Evolutionary conservation across 331 rosid genomes (phyloP).

Genomic region (Cydonia oblonga): DNA sequence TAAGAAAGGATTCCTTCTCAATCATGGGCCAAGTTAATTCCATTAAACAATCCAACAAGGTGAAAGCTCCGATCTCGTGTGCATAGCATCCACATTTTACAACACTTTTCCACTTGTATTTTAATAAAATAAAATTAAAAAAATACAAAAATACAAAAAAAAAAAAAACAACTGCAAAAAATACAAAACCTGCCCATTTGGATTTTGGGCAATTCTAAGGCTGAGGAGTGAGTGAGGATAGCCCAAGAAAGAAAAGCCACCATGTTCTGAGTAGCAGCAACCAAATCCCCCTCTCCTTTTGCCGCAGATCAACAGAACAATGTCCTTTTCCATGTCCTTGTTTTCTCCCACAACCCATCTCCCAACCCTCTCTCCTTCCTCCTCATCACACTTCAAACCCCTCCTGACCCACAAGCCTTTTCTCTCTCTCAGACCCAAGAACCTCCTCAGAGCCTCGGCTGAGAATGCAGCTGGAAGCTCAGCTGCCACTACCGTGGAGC

Average conservation of each 20-base stretch:
- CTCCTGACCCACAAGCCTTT: slow-evolving; percentile 20
- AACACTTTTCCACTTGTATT: no score
- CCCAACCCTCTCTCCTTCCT: slow-evolving; percentile 31
- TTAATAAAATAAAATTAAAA: no score
- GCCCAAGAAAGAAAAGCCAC: not conserved
- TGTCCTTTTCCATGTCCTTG: slow-evolving; percentile 64
- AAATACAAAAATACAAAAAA: no score
- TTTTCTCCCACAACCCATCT: slow-evolving; percentile 52
- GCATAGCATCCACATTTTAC: no score
- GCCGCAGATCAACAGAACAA: slow-evolving; percentile 7
- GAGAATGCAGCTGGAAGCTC: slow-evolving; percentile 47
- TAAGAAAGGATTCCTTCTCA: no score
- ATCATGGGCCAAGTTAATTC: no score
- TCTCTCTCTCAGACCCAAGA: slow-evolving; percentile 27
- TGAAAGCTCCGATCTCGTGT: no score
- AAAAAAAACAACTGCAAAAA: no score
- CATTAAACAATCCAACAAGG: no score
- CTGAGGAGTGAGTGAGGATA: slow-evolving; percentile 1
- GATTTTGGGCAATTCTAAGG: no score
- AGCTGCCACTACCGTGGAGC: slow-evolving; percentile 26
- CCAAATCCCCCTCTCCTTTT: not conserved
- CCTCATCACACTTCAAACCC: slow-evolving; percentile 28
- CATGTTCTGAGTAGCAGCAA: slow-evolving; percentile 14
- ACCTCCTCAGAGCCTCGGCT: slow-evolving; percentile 32
- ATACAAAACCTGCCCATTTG: no score